These are phyloP conservation scores for Nymphaea thermarum DNA, from an alignment of 164 flowering plant species.

Conservation along the genomic window DNA sequence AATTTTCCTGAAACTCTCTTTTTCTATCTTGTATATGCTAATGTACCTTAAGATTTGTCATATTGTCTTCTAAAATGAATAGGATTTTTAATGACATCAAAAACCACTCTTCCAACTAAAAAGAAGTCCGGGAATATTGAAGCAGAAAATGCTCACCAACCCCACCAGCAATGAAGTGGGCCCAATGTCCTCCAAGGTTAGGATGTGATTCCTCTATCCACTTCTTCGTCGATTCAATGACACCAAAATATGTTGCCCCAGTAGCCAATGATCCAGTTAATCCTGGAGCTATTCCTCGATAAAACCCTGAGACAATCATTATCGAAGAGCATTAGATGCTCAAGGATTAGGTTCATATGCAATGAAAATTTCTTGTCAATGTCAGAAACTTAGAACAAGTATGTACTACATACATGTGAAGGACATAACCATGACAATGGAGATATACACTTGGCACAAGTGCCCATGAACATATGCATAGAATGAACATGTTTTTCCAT, in stretches of 20 bases:
- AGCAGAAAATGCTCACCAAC: slow-evolving; percentile 33
- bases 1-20: no score
- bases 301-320: slow-evolving; percentile 45
- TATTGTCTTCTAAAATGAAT: no score
- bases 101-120: background rate
- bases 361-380: no score
- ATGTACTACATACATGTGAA: no score
- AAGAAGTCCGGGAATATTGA: background rate
- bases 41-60: no score
- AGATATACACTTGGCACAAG: no score
- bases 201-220: slow-evolving; percentile 92
- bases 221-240: slow-evolving; percentile 81
- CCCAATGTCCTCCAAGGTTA: slow-evolving; percentile 79
- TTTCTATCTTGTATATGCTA: no score
- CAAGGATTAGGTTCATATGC: background rate
- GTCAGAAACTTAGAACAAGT: no score
- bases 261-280: slow-evolving; percentile 87
- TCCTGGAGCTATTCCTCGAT: slow-evolving; percentile 81
- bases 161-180: slow-evolving; percentile 89
- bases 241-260: slow-evolving; percentile 96
- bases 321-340: background rate
- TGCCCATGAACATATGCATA: no score
- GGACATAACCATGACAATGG: background rate
- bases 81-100: no score
- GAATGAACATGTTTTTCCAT: no score